Base-by-base conservation (phyloP, 176 grass and related monocot species). In the Alloteropsis semialata region DNA sequence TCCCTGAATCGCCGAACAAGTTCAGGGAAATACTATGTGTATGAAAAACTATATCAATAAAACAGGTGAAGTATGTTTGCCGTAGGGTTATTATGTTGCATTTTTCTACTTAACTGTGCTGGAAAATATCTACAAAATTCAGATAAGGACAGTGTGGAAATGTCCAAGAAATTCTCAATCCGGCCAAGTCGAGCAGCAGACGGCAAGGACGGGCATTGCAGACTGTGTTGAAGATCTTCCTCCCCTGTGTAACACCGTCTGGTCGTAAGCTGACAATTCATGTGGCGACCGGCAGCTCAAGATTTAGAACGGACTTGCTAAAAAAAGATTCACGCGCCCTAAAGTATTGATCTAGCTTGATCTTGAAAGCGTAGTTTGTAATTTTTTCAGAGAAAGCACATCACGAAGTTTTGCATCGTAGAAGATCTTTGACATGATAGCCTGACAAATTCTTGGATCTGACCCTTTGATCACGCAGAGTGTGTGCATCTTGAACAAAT, bases 91-190 rank as follows among this genome's bases (percentile, higher is more conserved):
- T n/a, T n/a, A 63, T n/a, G 27, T 36, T 49, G 64, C 27, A 33
- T 78, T 43, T n/a, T 61, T 63, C 18, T 34, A 24, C 42, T 64
- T 14, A 63, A 33, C 17, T 32, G 10, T 11, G 25, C 54, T 21
- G 55, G 55, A 74, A 28, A 17, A 69, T 25, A 53, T 25, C 6
- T 13, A 45, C 2, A 3, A 45, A 45, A 45, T 28, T 53, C 43
- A 83, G 75, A 84, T 22, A 79, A 34, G 17, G 80, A 78, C 66
- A 66, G 27, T n/a, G n/a, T n/a, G 38, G 70, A 45, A 68, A 55
- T 51, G 16, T 0, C 13, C 27, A 44, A 42, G 33, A 54, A 88
- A n/a, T 11, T 30, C 25, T 33, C 42, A 25, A 61, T 77, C 39
- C 42, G 42, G 39, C 6, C 24, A n/a, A 1, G 27, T 33, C 27